Evolutionary conservation across 768 basidiomycete species (phyloP).

Genomic region (Tephrocybe sp.): DNA sequence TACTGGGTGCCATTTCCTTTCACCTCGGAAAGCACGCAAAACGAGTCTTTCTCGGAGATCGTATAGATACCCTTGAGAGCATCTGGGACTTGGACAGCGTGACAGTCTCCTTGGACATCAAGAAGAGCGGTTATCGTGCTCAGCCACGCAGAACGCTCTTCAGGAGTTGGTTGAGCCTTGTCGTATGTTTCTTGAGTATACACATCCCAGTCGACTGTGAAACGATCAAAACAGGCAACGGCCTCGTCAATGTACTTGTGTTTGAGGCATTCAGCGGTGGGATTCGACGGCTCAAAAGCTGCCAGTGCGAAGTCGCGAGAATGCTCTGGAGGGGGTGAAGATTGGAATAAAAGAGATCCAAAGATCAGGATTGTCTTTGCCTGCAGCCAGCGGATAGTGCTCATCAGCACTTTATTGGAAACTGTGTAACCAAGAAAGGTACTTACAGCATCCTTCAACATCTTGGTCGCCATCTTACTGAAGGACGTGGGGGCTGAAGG

Average conservation of each 20-base stretch:
- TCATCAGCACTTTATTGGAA: too few species aligned
- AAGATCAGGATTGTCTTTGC: background rate
- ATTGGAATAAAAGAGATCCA: background rate
- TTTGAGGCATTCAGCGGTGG: constrained; percentile 3
- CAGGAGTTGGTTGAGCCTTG: constrained; percentile 30
- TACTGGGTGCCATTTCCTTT: constrained; percentile 14
- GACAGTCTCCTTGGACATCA: constrained; percentile 30
- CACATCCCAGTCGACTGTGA: constrained; percentile 26
- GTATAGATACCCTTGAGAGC: constrained; percentile 26
- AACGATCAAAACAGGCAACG: constrained; percentile 29
- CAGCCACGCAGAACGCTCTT: constrained; percentile 28
- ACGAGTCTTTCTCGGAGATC: constrained; percentile 27
- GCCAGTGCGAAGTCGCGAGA: too few species aligned
- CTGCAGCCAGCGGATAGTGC: background rate
- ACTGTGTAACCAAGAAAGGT: too few species aligned
- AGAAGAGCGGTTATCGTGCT: constrained; percentile 27
- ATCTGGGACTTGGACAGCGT: constrained; percentile 26
- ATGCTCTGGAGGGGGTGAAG: background rate
- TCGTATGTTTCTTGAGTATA: constrained; percentile 30
- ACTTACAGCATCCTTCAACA: too few species aligned
- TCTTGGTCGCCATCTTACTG: too few species aligned
- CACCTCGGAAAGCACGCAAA: constrained; percentile 32
- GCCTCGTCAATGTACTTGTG: constrained; percentile 10
- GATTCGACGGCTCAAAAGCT: background rate
- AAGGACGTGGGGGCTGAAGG: too few species aligned